Evolutionary conservation across 83 land plant genomes (phyloP), one percentile per base, ranked within the genome.

Genomic region (Thuja plicata): DNA sequence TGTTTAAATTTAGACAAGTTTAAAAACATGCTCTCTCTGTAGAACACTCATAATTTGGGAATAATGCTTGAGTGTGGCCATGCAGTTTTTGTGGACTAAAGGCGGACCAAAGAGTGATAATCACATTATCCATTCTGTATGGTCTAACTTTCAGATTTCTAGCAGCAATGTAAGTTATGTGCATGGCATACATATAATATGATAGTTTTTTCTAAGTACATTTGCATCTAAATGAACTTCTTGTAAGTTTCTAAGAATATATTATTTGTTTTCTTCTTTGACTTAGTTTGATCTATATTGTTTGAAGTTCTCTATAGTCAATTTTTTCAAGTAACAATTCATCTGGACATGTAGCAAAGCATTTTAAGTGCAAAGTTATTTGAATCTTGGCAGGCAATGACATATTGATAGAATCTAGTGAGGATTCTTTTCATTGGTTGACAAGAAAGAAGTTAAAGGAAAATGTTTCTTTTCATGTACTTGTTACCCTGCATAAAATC

Each of bases 101-200:
- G 98, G 97, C 46, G 99, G 99, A n/a, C 90, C 91, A 11, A 93
- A 90, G 38, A 93, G 95, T 80, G 87, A 54, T 15, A 48, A 87
- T 32, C 95, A 94, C 88, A 60, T 97, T 46, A 86, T 98, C 77
- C 99, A 98, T 89, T 98, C 99, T 40, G 92, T 98, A 34, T 98
- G 99, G 99, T 98, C 95, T 34, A 98, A 98, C 88, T 98, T 98
- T 93, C 99, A 98, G 93, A 95, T 98, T 43, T 95, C 97, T 40
- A 91, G 92, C 13, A 94, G 90, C 57, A 98, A 98, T 92, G 99
- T 98, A 88, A 92, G 97, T 54, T 11, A 32, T 2, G 38, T 32
- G 19, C 87, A 84, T 84, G 87, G 21, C 21, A 40, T 76, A 48
- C 15, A 71, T 86, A 38, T 66, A 2, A 15, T 34, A 57, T 12